Conservation (phyloP, 768 basidiomycete species). For the Tricholoma matsutake region DNA sequence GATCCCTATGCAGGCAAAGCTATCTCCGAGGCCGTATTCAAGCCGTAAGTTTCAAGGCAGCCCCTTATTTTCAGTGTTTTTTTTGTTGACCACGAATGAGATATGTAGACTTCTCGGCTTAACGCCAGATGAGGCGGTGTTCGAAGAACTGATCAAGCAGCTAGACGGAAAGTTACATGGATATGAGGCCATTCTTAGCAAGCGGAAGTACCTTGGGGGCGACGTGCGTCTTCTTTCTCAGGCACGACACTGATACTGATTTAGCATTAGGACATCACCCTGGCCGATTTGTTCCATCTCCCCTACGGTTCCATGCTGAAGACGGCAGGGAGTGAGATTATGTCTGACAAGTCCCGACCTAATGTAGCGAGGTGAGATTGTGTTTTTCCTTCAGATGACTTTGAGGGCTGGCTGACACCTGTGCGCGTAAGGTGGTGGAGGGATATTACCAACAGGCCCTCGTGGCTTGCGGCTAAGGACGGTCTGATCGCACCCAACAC, state of each 20-base stretch:
- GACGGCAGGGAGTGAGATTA: neutral
- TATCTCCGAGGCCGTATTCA: slow-evolving; percentile 50
- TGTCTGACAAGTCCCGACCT: neutral
- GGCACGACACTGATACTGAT: neutral
- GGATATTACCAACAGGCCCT: neutral
- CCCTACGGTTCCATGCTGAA: neutral
- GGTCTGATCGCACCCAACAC: too few species aligned
- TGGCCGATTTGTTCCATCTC: slow-evolving; percentile 21
- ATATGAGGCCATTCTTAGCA: slow-evolving; percentile 52
- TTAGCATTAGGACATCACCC: slow-evolving; percentile 8
- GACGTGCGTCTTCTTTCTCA: slow-evolving; percentile 38
- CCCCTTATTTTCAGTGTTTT: too few species aligned
- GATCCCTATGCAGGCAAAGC: slow-evolving; percentile 37
- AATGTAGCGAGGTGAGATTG: neutral
- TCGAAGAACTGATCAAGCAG: slow-evolving; percentile 26
- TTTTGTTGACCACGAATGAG: too few species aligned
- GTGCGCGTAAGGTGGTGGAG: neutral
- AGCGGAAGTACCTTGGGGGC: slow-evolving; percentile 55
- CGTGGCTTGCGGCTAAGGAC: slow-evolving; percentile 1
- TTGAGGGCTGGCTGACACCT: neutral
- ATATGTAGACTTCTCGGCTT: slow-evolving; percentile 9
- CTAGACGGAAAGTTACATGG: slow-evolving; percentile 42
- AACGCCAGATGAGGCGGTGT: slow-evolving; percentile 11
- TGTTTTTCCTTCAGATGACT: too few species aligned
- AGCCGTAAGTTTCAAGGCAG: slow-evolving; percentile 41